Evolutionary conservation across 164 flowering plant species (phyloP), one percentile per base, ranked within the genome.

Genomic region (Aristolochia fimbriata): DNA sequence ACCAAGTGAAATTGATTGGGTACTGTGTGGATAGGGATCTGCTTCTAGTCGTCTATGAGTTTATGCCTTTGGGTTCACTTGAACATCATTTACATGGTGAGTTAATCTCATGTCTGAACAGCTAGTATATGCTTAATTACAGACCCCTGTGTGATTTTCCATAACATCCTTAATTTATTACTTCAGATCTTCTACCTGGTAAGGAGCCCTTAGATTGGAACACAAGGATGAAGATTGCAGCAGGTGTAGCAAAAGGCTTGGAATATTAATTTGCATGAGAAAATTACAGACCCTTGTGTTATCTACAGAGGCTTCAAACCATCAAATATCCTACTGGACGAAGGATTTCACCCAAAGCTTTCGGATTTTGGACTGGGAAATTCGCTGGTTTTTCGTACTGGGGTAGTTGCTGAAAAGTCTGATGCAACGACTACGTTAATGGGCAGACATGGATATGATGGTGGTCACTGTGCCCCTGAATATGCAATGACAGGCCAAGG

Each of bases 311-410:
- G 83, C 62, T 56, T 88, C 65, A 88, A 85, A 66, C 69, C 88
- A 56, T 72, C 88, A 3, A 88, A 88, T 73, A 80, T 84, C 59
- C 57, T 88, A 61, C 59, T 88, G 54, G 83, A 64, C 46, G 79
- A 81, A 33, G 78, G 71, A 0, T 88, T 60, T 62, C 77, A 78
- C 20, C 89, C 96, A 14, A 88, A 83, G 66, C 79, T 85, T 56
- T 85, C 96, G 51, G 96, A 85, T 69, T 88, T 88, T 58, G 91
- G 91, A 15, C 81, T 79, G 45, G 80, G 78, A 60, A 77, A 74
- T n/a, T n/a, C n/a, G 69, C 71, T 79, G 56, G 83, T n/a, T n/a
- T n/a, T 80, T 48, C 83, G 80, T 16, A 59, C 55, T 45, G 83
- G 80, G 30, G n/a, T n/a, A n/a, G n/a, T n/a, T n/a, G n/a, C n/a